Percentiles rank a stretch among this genome's conserved stretches.
Evolutionary conservation across 129 eudicot genomes (phyloP).

Genomic region (Calendula officinalis): DNA sequence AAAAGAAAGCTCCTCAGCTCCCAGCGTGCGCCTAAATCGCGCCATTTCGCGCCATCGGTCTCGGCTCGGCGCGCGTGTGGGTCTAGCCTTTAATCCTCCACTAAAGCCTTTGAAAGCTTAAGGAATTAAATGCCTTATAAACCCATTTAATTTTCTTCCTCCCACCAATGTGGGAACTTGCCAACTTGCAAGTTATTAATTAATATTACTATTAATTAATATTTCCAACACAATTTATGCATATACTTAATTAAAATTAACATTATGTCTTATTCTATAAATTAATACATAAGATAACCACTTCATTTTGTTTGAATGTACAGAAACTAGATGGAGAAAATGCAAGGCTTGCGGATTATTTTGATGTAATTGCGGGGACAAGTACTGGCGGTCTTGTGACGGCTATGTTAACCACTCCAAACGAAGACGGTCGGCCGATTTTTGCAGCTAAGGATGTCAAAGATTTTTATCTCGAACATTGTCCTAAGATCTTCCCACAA

Average conservation of each 20-base stretch:
- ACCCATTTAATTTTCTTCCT: no score
- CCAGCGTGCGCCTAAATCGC: no score
- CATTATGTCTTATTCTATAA: background rate
- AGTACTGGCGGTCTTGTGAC: constrained; percentile 65
- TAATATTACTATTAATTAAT: no score
- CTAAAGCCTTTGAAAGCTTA: no score
- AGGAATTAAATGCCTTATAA: no score
- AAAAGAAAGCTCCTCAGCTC: no score
- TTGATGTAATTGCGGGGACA: constrained; percentile 57
- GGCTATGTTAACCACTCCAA: constrained; percentile 54
- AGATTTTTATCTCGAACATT: constrained; percentile 45
- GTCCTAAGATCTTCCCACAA: constrained; percentile 59
- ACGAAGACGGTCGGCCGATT: constrained; percentile 42
- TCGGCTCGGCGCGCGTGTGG: no score
- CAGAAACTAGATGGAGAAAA: constrained; percentile 50
- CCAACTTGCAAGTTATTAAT: no score
- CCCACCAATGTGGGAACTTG: no score
- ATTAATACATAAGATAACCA: no score
- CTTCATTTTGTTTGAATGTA: background rate
- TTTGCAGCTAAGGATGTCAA: constrained; percentile 47
- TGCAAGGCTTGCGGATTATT: constrained; percentile 55
- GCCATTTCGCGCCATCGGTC: no score
- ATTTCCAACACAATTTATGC: background rate
- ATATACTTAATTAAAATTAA: background rate
- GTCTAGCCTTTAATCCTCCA: no score